Percentiles rank a stretch among this genome's conserved stretches.
phyloP scores from a whole-genome alignment of 202 grass and related monocot genomes.

The Digitaria exilis region DNA sequence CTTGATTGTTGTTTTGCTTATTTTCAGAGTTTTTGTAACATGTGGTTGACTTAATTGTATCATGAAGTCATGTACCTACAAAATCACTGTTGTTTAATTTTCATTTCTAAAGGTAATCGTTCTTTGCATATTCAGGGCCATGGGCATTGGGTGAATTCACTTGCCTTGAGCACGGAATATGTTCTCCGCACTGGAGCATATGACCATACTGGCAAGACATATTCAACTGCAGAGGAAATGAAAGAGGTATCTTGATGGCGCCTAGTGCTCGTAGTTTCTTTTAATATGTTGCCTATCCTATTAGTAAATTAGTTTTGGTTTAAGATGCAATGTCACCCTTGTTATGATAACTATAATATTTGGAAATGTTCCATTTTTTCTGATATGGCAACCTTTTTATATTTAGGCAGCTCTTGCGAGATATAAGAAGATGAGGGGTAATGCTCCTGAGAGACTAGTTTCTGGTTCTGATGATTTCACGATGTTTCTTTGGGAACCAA shows the following conservation, averaged over 20 bases:
- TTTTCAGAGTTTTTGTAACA: slow-evolving; percentile 12
- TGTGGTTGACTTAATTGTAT: slow-evolving; percentile 1
- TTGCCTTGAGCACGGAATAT: slow-evolving; percentile 96
- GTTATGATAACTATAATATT: background rate
- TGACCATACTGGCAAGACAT: slow-evolving; percentile 88
- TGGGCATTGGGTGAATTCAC: slow-evolving; percentile 97
- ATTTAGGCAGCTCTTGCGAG: slow-evolving; percentile 72
- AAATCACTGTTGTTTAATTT: slow-evolving; percentile 8
- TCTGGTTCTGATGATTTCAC: slow-evolving; percentile 99
- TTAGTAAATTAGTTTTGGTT: slow-evolving; percentile 20
- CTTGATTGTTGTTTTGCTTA: background rate
- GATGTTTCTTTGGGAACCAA: slow-evolving; percentile 96
- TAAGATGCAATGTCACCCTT: slow-evolving; percentile 3
- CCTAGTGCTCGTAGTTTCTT: background rate
- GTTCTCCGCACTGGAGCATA: slow-evolving; percentile 86
- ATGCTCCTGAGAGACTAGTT: slow-evolving; percentile 85
- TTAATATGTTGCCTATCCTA: background rate
- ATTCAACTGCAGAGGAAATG: slow-evolving; percentile 80
- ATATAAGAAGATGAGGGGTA: slow-evolving; percentile 88
- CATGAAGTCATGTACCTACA: background rate
- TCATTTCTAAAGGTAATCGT: slow-evolving; percentile 3
- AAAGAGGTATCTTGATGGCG: slow-evolving; percentile 62
- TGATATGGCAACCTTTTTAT: slow-evolving; percentile 23
- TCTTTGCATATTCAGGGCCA: slow-evolving; percentile 63
- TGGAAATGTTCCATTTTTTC: slow-evolving; percentile 3